Base-by-base conservation (phyloP, 352 stramenopile genomes). In the Phytophthora boehmeriae region DNA sequence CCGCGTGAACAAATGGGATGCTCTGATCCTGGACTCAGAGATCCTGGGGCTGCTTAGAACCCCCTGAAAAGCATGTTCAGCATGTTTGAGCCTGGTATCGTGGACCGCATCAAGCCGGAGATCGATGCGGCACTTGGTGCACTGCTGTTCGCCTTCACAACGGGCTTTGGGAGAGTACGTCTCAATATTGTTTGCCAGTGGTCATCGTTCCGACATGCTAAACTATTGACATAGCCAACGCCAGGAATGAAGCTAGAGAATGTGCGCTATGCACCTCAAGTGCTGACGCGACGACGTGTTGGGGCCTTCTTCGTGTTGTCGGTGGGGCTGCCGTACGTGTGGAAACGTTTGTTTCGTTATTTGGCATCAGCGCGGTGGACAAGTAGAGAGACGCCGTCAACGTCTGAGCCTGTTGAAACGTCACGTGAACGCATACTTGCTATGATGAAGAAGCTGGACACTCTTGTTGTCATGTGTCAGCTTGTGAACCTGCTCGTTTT, bases 161-260 rank as follows among this genome's bases (percentile, higher is more conserved):
- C 80, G 3, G 81, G 86, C 23, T 56, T 90, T 2, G 68, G 80
- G 28, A 68, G 82, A 60, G 86, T 94, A 59, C 27, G 74, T 63
- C 0, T 36, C 41, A 20, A 4, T 46, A 6, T 20, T 43, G 17
- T 28, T 35, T 48, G 23, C 8, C 14, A 49, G 19, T 35, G 5
- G 30, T 28, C 49, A 8, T 22, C 9, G 9, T 49, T 22, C 35
- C 65, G 8, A 65, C 32, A 17, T 19, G 48, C 14, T 54, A 19
- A 43, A 9, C 30, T 44, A 13, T 23, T 36, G 23, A 11, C 30
- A 28, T 41, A 95, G 86, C 78, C 84, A 5, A 95, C 86, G 8
- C 86, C 86, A 8, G 86, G 86, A 2, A 95, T 95, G 86, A 90
- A 90, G 54, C 65, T 95, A 19, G 83, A 95, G 59, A 93, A 93